phyloP scores from a whole-genome alignment of 768 basidiomycete species.

The Flagelloscypha sp. region DNA sequence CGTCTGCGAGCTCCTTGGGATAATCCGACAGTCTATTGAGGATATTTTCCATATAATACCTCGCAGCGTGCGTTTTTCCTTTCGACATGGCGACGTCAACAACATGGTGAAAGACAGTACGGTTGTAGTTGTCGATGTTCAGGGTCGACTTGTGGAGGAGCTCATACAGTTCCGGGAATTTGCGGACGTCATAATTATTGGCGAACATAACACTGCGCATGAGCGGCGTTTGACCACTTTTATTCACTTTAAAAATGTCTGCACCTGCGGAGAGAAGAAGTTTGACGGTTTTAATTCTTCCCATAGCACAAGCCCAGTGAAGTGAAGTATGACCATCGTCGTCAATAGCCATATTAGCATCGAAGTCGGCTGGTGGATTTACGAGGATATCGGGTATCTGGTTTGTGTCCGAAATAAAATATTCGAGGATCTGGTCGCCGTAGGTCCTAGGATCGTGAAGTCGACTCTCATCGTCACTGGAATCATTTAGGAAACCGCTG shows the following conservation, averaged over 20 bases:
- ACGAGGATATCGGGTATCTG: slow-evolving; percentile 85
- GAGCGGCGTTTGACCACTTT: slow-evolving; percentile 90
- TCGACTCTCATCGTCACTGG: slow-evolving; percentile 35
- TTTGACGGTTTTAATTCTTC: slow-evolving; percentile 92
- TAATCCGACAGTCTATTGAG: slow-evolving; percentile 82
- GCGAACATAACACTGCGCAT: slow-evolving; percentile 99
- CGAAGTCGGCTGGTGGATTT: slow-evolving; percentile 82
- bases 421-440: slow-evolving; percentile 93
- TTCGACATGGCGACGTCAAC: slow-evolving; percentile 97
- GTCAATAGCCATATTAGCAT: slow-evolving; percentile 94
- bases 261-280: slow-evolving; percentile 88
- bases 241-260: slow-evolving; percentile 95
- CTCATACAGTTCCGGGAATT: slow-evolving; percentile 96
- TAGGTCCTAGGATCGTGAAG: slow-evolving; percentile 59
- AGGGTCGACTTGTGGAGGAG: slow-evolving; percentile 95
- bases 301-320: slow-evolving; percentile 99
- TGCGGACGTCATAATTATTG: slow-evolving; percentile 98
- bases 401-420: slow-evolving; percentile 95
- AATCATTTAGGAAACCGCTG: slow-evolving; percentile 38
- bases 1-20: slow-evolving; percentile 92
- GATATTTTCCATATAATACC: slow-evolving; percentile 98
- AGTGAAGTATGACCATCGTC: slow-evolving; percentile 96
- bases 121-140: slow-evolving; percentile 96
- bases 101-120: slow-evolving; percentile 96
- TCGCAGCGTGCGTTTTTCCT: slow-evolving; percentile 93